Evolutionary conservation across 106 monocot genomes (phyloP), one percentile per base, ranked within the genome.

Genomic region (Acorus calamus): DNA sequence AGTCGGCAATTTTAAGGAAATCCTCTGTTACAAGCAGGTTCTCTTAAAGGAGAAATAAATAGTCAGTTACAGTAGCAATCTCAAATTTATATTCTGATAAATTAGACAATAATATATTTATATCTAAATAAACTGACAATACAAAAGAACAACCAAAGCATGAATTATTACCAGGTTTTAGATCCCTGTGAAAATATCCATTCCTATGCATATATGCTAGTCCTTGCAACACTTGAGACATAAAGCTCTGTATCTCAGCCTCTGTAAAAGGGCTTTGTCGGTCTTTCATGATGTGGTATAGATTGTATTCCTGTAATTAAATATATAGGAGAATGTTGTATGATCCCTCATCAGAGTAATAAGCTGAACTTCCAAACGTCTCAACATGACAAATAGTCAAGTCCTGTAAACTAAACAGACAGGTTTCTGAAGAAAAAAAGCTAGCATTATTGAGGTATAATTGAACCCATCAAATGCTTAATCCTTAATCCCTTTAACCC

Each of bases 101-200:
- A 28, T 28, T 28, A 28, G 28, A 55, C 4, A 46, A 56, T 42
- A 6, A 10, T 52, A 3, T 41, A 49, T 14, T 42, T 5, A 7
- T 12, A 11, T 44, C 42, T 8, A 44, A 59, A 5, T 42, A 59
- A 12, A 11, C 11, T 49, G 47, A 7, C 62, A 44, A 49, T 6
- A 49, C 47, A 63, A 42, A n/a, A 49, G 7, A 63, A 44, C 8
- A 47, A 44, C 5, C 0, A 51, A 42, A 8, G 6, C 47, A 46
- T 13, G 41, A 49, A 10, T 46, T 14, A 67, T 12, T 75, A 94
- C 94, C 94, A 71, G 94, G 94, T 71, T 94, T 94, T 57, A 94
- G 65, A 67, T 94, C 94, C 69, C 94, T 80, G 69, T 94, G 94
- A 55, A 94, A 86, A 59, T 84, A 89, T 57, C 89, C 94, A 77